These are phyloP conservation scores for Magnolia sinica DNA, from an alignment of 164 flowering plant genomes.

Conservation along the genomic window DNA sequence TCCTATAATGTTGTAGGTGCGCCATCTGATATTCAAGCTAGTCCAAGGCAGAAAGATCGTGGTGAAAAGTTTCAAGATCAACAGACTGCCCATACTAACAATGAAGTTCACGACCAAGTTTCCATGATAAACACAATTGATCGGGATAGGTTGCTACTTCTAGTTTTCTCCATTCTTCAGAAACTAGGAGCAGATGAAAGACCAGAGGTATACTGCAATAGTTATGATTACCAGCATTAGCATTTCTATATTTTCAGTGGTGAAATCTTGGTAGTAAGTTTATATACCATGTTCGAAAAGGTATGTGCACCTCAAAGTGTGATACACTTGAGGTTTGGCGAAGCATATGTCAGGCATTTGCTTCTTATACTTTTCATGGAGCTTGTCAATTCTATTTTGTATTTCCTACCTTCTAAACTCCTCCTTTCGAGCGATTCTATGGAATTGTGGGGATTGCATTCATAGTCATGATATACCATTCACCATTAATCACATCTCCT, in stretches of 20 bases:
- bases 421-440: no score
- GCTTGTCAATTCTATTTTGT: neutral
- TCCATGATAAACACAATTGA: constrained; percentile 34
- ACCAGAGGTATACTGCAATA: constrained; percentile 68
- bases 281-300: neutral
- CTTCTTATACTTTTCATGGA: neutral
- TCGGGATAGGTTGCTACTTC: constrained; percentile 58
- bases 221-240: neutral
- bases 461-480: no score
- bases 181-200: constrained; percentile 93
- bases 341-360: neutral
- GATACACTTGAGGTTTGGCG: neutral
- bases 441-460: no score
- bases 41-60: constrained; percentile 24
- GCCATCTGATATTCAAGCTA: constrained; percentile 19
- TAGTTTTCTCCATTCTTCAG: constrained; percentile 82
- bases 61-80: constrained; percentile 29
- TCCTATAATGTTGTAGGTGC: constrained; percentile 23
- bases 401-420: neutral
- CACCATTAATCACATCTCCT: no score
- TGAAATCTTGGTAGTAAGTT: neutral
- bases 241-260: neutral
- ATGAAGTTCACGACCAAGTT: constrained; percentile 26
- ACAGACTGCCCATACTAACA: constrained; percentile 6
- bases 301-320: neutral